A percentile compares a stretch with the other conserved stretches of the same genome.
These are phyloP conservation scores for Candida schatavii DNA, from an alignment of 805 yeast genomes.

Conservation along the genomic window DNA sequence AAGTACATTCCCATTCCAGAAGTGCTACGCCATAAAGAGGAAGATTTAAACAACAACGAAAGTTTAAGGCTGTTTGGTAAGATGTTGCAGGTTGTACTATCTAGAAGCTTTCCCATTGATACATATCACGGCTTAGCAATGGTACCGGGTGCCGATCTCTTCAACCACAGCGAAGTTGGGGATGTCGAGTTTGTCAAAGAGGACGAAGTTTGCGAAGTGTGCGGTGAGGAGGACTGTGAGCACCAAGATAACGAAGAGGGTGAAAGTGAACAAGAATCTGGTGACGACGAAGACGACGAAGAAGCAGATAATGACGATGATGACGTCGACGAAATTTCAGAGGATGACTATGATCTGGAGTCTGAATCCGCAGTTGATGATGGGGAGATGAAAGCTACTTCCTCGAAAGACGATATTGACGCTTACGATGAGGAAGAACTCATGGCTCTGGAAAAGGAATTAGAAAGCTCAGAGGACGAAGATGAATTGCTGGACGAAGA, in stretches of 20 bases:
- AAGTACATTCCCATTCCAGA: conserved; percentile 33
- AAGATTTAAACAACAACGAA: background rate
- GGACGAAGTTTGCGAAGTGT: conserved; percentile 23
- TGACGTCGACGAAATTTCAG: conserved; percentile 12
- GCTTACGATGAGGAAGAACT: conserved; percentile 12
- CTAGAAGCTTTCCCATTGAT: conserved; percentile 83
- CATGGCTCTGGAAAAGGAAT: conserved; percentile 2
- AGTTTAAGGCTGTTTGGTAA: conserved; percentile 45
- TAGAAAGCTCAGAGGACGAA: conserved; percentile 9
- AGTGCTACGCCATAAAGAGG: conserved; percentile 20
- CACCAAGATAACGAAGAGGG: conserved; percentile 21
- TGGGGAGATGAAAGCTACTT: conserved; percentile 1
- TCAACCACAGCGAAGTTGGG: conserved; percentile 41
- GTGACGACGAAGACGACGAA: conserved; percentile 12
- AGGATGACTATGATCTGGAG: conserved; percentile 13
- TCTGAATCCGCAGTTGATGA: conserved; percentile 3
- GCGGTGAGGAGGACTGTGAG: conserved; percentile 35
- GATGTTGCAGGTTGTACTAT: conserved; percentile 58
- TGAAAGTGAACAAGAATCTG: conserved; percentile 18
- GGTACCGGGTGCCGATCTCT: conserved; percentile 90
- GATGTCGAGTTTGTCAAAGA: conserved; percentile 32
- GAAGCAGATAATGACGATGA: conserved; percentile 14
- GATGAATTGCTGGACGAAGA: conserved; percentile 11
- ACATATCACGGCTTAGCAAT: conserved; percentile 67
- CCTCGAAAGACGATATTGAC: conserved; percentile 5